phyloP scores from a whole-genome alignment of 805 yeast species.

The Saccharomycopsis sp. region DNA sequence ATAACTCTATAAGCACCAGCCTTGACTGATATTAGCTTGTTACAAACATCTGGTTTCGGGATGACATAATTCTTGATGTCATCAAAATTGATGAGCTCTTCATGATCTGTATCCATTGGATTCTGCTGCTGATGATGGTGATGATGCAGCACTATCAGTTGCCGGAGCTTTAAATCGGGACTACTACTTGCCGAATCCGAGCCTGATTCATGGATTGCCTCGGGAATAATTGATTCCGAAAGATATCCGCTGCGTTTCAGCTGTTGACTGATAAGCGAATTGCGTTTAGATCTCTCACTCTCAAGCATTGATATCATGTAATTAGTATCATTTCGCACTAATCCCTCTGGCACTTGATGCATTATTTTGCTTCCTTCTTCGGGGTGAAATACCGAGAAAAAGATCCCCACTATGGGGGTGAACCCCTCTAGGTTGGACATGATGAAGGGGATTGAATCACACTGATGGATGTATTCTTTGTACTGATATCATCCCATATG shows the following conservation, averaged over 20 bases:
- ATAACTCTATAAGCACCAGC: conserved; percentile 64
- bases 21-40: conserved; percentile 68
- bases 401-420: conserved; percentile 81
- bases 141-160: conserved; percentile 25
- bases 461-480: no score
- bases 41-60: conserved; percentile 89
- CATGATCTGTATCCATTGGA: not conserved
- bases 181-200: not conserved
- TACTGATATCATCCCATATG: no score
- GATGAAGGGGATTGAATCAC: no score
- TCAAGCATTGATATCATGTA: not conserved
- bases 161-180: not conserved
- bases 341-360: conserved; percentile 72
- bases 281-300: conserved; percentile 18
- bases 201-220: conserved; percentile 10
- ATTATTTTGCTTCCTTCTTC: conserved; percentile 91
- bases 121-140: conserved; percentile 28
- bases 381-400: conserved; percentile 91
- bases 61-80: conserved; percentile 83
- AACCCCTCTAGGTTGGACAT: conserved; percentile 45
- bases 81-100: conserved; percentile 52
- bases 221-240: conserved; percentile 16
- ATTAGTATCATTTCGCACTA: conserved; percentile 9
- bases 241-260: conserved; percentile 19
- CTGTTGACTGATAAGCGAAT: not conserved